phyloP scores from a whole-genome alignment of 257 asterid species.

The Primulina eburnea region DNA sequence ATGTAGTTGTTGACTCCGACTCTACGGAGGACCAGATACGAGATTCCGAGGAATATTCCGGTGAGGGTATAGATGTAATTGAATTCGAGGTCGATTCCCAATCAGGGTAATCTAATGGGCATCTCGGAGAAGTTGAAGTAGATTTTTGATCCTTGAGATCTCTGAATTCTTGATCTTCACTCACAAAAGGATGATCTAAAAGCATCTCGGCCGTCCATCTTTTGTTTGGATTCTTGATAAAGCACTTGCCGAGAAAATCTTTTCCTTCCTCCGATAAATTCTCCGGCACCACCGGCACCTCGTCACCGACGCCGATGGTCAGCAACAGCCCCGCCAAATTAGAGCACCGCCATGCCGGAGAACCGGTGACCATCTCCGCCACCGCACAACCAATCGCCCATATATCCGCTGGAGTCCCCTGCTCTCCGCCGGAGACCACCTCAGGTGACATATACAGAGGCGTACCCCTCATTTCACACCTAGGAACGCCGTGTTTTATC shows the following conservation, averaged over 20 bases:
- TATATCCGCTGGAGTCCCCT: conserved; percentile 26
- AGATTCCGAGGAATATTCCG: conserved; percentile 2
- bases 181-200: conserved; percentile 22
- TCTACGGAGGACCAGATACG: background rate
- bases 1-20: background rate
- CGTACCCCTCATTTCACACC: conserved; percentile 28
- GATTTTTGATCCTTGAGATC: background rate
- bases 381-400: conserved; percentile 29
- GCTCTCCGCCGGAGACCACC: conserved; percentile 19
- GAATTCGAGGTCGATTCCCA: conserved; percentile 8
- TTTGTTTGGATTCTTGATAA: conserved; percentile 14
- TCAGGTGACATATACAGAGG: conserved; percentile 30
- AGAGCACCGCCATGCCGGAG: conserved; percentile 22
- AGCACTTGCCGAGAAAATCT: conserved; percentile 27
- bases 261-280: conserved; percentile 20
- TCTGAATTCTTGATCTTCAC: background rate
- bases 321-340: conserved; percentile 19
- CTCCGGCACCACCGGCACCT: conserved; percentile 22
- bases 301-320: conserved; percentile 23
- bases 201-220: conserved; percentile 37
- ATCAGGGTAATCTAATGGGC: conserved; percentile 22
- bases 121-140: conserved; percentile 20
- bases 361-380: conserved; percentile 27
- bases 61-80: conserved; percentile 17
- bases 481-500: conserved; percentile 1